phyloP scores from a whole-genome alignment of 352 stramenopile genomes.

The Globisporangium cystogenes region DNA sequence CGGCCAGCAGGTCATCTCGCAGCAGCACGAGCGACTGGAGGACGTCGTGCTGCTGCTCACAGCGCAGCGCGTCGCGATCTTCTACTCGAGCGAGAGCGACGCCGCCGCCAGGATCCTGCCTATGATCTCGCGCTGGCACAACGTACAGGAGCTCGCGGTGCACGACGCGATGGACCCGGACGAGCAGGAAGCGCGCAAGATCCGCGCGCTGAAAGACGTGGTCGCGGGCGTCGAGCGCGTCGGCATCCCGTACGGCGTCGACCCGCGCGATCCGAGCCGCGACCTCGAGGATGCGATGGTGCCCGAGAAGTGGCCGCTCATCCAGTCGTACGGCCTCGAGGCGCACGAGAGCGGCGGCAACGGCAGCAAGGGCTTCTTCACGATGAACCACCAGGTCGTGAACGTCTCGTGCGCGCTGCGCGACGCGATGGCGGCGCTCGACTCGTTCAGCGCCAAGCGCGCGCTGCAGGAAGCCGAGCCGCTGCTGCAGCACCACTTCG shows the following conservation, averaged over 20 bases:
- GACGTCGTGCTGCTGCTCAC: constrained; percentile 62
- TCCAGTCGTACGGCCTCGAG: constrained; percentile 67
- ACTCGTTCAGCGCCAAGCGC: constrained; percentile 49
- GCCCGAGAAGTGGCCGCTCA: constrained; percentile 66
- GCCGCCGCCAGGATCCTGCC: constrained; percentile 55
- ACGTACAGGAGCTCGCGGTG: constrained; percentile 60
- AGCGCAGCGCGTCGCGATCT: constrained; percentile 32
- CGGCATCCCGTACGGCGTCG: constrained; percentile 49
- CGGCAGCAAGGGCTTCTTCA: constrained; percentile 57
- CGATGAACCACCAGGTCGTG: constrained; percentile 64
- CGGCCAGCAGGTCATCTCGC: constrained; percentile 64
- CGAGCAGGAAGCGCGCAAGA: constrained; percentile 66
- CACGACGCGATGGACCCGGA: constrained; percentile 64
- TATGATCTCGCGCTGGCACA: constrained; percentile 56
- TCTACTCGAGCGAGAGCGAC: constrained; percentile 65
- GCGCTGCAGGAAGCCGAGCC: constrained; percentile 46
- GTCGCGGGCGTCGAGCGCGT: constrained; percentile 34
- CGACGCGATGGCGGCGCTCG: constrained; percentile 34
- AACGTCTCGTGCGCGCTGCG: constrained; percentile 41
- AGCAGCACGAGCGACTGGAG: constrained; percentile 60
- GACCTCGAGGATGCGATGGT: constrained; percentile 52
- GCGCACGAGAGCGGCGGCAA: constrained; percentile 7
- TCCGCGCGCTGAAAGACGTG: constrained; percentile 61
- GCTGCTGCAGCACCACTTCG: constrained; percentile 50
- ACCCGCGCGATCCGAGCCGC: constrained; percentile 10